These are phyloP conservation scores for Penicillium samsonianum DNA, from an alignment of 495 filamentous ascomycete species.

Conservation along the genomic window DNA sequence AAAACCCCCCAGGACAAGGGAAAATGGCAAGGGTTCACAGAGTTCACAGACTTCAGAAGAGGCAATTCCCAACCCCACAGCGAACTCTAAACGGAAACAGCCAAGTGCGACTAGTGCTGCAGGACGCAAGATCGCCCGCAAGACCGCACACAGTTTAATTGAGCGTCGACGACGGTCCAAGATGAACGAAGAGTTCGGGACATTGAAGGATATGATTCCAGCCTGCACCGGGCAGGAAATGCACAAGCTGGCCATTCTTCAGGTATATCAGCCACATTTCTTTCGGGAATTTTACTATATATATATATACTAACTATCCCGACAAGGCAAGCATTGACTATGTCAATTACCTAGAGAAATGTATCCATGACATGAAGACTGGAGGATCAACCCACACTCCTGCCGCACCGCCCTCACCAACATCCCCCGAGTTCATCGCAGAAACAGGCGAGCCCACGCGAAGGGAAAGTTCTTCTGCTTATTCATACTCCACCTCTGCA, in stretches of 20 bases:
- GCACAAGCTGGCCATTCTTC: slow-evolving; percentile 96
- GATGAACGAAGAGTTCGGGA: slow-evolving; percentile 98
- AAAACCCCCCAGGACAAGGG: slow-evolving; percentile 33
- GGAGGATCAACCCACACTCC: slow-evolving; percentile 35
- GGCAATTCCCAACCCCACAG: slow-evolving; percentile 19
- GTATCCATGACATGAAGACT: slow-evolving; percentile 77
- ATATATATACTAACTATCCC: not conserved
- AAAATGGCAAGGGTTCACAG: slow-evolving; percentile 33
- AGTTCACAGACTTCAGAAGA: slow-evolving; percentile 25
- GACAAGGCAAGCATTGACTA: slow-evolving; percentile 95
- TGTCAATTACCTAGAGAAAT: slow-evolving; percentile 89
- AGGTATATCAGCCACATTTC: slow-evolving; percentile 56
- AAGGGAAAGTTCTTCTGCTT: slow-evolving; percentile 22
- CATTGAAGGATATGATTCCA: slow-evolving; percentile 93
- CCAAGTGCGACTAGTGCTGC: slow-evolving; percentile 70
- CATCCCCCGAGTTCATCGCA: slow-evolving; percentile 39
- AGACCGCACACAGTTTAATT: slow-evolving; percentile 95
- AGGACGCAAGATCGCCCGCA: slow-evolving; percentile 88
- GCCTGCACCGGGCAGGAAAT: slow-evolving; percentile 89
- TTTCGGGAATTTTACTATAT: not conserved
- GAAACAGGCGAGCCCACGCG: slow-evolving; percentile 22
- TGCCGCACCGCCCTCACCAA: slow-evolving; percentile 35
- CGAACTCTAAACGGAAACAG: slow-evolving; percentile 67
- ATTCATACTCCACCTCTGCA: slow-evolving; percentile 36
- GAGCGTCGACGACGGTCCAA: slow-evolving; percentile 88